Base-by-base conservation (phyloP, 257 asterid genomes). In the Leptodermis oblonga region DNA sequence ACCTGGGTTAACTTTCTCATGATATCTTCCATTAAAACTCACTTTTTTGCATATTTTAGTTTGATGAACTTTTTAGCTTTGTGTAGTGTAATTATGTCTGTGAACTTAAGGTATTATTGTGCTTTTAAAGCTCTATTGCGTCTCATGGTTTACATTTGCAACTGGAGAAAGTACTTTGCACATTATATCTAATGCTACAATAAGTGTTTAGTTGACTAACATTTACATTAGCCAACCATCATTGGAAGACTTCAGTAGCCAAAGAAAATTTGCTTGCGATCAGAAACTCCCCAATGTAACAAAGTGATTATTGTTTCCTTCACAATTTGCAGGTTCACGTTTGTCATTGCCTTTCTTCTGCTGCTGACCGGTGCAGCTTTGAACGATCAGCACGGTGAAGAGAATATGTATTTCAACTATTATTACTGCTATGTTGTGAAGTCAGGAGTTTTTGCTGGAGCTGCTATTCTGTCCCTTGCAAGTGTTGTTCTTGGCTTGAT, bases 351-450 rank as follows among this genome's bases (percentile, higher is more conserved):
- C 13, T 93, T 90, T 77, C 90, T 93, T 48, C 84, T 93, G 66
- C 69, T 93, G 77, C 88, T 93, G 17, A 93, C 95, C 0, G 99
- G 99, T 13, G 97, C 99, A 37, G 96, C 97, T 10, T 88, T 90
- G 43, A 93, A 93, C 20, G 95, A 85, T 46, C 95, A 88, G 70
- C 96, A 87, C 25, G 92, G 95, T 1, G 91, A 86, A 36, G 96
- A 90, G 81, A 87, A 74, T 81, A 20, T 81, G 62, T 90, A 87
- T 77, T 85, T 90, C 45, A 85, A 86, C 73, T 84, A 76, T 74
- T 86, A 87, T 78, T 86, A 83, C 71, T 90, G 97, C 34, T 89
- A 86, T 45, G 94, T 88, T 34, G 92, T 88, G 26, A 93, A 87
- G 78, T 87, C 88, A 0, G 97, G 99, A 30, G 96, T 90, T 72